phyloP scores from a whole-genome alignment of 495 filamentous ascomycete species.

The Echria macrotheca region DNA sequence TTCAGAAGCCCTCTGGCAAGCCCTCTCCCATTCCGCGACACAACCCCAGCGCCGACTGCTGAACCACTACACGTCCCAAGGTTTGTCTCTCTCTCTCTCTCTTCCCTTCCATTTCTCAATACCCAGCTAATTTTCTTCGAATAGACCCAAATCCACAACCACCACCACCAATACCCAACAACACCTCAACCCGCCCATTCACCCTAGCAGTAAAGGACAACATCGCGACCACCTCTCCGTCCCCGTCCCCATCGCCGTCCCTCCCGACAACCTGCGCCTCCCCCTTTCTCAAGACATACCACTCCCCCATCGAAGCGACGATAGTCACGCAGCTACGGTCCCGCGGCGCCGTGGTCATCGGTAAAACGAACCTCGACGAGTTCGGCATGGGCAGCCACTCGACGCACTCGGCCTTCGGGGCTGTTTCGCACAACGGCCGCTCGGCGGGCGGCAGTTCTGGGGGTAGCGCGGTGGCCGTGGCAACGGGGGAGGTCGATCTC shows the following conservation, averaged over 20 bases:
- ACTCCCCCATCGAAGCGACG: constrained; percentile 77
- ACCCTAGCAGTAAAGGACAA: constrained; percentile 82
- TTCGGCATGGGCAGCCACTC: constrained; percentile 98
- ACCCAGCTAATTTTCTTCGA: not conserved
- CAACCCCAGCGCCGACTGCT: constrained; percentile 23
- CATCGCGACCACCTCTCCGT: constrained; percentile 58
- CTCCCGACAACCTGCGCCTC: constrained; percentile 79
- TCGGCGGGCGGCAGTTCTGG: constrained; percentile 92
- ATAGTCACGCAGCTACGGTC: constrained; percentile 61
- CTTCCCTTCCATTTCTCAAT: not conserved
- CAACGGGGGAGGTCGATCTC: constrained; percentile 61
- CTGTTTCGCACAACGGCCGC: constrained; percentile 50
- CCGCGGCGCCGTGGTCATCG: constrained; percentile 60
- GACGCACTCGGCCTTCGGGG: constrained; percentile 63
- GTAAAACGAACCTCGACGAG: constrained; percentile 92
- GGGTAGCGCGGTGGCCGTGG: constrained; percentile 85
- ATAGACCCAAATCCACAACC: too few species aligned
- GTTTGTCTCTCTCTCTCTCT: not conserved
- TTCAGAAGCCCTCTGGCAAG: too few species aligned
- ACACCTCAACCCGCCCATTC: constrained; percentile 9
- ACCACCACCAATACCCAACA: not conserved
- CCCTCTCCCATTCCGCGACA: not conserved
- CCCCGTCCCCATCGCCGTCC: too few species aligned
- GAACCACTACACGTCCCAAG: constrained; percentile 28
- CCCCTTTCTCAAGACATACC: constrained; percentile 60